Conservation (phyloP, 192 early-diverging fungal species). For the Coemansia sp. region DNA sequence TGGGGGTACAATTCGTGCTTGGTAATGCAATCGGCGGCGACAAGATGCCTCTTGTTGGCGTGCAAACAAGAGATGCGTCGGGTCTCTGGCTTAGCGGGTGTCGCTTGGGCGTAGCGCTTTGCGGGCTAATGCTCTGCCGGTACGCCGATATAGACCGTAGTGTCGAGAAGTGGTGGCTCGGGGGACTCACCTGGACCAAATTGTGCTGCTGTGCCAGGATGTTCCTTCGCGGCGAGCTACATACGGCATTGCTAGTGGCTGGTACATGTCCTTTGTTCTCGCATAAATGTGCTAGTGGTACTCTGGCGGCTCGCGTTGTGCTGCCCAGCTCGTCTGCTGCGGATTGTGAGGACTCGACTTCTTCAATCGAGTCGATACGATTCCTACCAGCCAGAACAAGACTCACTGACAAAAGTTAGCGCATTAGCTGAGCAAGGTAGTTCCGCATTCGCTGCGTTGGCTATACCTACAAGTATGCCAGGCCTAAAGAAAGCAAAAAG, state of each 20-base stretch:
- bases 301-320: not conserved
- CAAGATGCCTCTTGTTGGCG: not conserved
- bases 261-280: not conserved
- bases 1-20: constrained; percentile 7
- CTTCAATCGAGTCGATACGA: constrained; percentile 43
- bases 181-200: not conserved
- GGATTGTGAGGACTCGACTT: constrained; percentile 14
- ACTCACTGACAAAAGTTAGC: not conserved
- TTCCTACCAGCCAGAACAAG: constrained; percentile 6
- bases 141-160: constrained; percentile 21
- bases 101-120: constrained; percentile 1
- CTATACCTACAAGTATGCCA: not conserved
- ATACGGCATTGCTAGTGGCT: not conserved
- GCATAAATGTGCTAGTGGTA: constrained; percentile 8
- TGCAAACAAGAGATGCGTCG: not conserved
- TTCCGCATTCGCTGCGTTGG: not conserved
- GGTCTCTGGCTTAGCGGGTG: constrained; percentile 28
- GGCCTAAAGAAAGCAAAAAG: not conserved
- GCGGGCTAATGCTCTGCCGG: constrained; percentile 7
- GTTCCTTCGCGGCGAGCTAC: not conserved
- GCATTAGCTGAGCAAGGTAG: not conserved
- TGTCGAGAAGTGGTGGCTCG: not conserved
- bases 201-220: not conserved
- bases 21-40: not conserved
- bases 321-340: not conserved